A percentile compares a stretch with the other conserved stretches of the same genome.
These are phyloP conservation scores for Jatropha curcas DNA, from an alignment of 345 rosid species.

Conservation along the genomic window DNA sequence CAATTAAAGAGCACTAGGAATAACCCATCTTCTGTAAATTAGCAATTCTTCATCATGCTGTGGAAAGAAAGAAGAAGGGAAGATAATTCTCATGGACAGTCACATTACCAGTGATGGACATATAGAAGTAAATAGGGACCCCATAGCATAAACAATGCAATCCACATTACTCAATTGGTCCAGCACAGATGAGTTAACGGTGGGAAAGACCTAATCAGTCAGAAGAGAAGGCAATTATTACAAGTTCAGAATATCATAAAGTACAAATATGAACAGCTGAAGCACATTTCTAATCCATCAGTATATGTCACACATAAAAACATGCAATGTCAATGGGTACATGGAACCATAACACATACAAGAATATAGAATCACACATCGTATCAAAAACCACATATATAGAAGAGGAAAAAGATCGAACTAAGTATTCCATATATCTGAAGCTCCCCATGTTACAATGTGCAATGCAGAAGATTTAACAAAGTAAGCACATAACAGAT, in stretches of 20 bases:
- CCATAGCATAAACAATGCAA: slow-evolving; percentile 95
- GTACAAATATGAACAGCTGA: not conserved
- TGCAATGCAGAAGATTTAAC: not conserved
- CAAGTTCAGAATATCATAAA: not conserved
- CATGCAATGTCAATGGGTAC: no score
- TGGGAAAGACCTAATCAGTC: slow-evolving; percentile 70
- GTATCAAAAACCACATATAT: not conserved
- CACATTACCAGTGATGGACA: slow-evolving; percentile 84
- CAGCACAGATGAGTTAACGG: slow-evolving; percentile 67
- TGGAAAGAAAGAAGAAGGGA: not conserved
- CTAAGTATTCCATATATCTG: not conserved
- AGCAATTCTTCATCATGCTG: slow-evolving; percentile 1
- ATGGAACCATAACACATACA: not conserved
- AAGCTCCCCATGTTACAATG: not conserved
- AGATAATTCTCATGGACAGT: not conserved
- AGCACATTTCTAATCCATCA: not conserved
- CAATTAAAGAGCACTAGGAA: not conserved
- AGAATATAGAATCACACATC: not conserved
- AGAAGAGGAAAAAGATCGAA: not conserved
- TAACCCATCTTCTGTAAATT: not conserved
- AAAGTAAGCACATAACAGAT: not conserved
- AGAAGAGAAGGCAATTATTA: slow-evolving; percentile 1
- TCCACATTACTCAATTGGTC: slow-evolving; percentile 78
- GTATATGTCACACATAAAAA: not conserved
- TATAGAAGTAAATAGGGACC: slow-evolving; percentile 90